Evolutionary conservation across 352 stramenopile species (phyloP).

Genomic region (Phytophthora europaea): DNA sequence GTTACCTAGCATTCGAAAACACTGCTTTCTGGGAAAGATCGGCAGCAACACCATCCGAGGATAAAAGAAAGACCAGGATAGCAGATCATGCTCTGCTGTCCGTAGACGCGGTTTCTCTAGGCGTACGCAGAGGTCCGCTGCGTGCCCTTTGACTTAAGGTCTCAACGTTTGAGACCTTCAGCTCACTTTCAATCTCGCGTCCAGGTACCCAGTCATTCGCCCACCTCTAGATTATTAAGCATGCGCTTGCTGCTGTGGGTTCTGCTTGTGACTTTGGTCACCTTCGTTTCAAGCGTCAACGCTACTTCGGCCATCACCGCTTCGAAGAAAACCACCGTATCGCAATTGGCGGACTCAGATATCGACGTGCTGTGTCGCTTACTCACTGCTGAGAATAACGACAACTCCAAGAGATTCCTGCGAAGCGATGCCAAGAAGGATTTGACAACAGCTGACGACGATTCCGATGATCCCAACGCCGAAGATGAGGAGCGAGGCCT

Average conservation of each 20-base stretch:
- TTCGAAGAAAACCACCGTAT: background rate
- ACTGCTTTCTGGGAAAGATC: background rate
- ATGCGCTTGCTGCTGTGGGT: constrained; percentile 28
- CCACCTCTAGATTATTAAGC: background rate
- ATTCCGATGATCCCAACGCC: no score
- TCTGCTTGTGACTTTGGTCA: constrained; percentile 14
- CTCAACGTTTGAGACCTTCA: background rate
- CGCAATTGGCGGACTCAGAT: background rate
- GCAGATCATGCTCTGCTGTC: constrained; percentile 23
- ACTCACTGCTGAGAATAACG: constrained; percentile 8
- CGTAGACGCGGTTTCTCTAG: background rate
- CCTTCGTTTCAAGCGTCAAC: constrained; percentile 5
- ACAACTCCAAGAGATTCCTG: constrained; percentile 19
- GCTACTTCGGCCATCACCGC: background rate
- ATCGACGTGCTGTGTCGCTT: constrained; percentile 16
- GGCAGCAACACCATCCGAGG: background rate
- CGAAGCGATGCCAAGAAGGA: constrained; percentile 10
- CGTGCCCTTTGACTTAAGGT: background rate
- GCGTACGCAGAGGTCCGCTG: background rate
- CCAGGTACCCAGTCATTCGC: background rate
- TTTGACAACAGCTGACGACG: constrained; percentile 3
- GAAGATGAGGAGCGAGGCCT: constrained; percentile 22
- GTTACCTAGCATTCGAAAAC: no score
- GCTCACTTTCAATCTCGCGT: constrained; percentile 16
- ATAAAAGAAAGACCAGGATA: background rate